Evolutionary conservation across 768 basidiomycete species (phyloP).

Genomic region (Tulasnella sp.): DNA sequence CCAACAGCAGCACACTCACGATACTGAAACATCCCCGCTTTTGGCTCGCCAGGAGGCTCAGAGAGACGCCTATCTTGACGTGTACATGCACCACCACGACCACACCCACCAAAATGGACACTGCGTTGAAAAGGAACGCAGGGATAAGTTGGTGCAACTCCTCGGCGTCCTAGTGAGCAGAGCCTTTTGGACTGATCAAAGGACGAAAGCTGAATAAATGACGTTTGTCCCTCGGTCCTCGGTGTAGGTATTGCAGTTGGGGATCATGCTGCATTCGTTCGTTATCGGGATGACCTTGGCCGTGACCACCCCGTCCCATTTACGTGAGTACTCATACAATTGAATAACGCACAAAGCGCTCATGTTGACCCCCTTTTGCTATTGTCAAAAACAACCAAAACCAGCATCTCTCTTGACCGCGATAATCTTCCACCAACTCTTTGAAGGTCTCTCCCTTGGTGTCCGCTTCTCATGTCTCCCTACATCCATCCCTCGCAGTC

Average conservation of each 20-base stretch:
- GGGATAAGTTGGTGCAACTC: slow-evolving; percentile 35
- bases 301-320: slow-evolving; percentile 57
- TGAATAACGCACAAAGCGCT: no score
- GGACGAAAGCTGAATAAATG: no score
- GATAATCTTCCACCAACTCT: slow-evolving; percentile 72
- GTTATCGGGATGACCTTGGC: slow-evolving; percentile 71
- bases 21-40: not conserved
- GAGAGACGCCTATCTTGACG: slow-evolving; percentile 15
- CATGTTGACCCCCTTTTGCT: slow-evolving; percentile 1
- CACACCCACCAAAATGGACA: slow-evolving; percentile 12
- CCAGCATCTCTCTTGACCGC: slow-evolving; percentile 63
- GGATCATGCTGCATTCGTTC: slow-evolving; percentile 78
- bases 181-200: no score
- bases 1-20: not conserved
- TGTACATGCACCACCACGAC: slow-evolving; percentile 17
- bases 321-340: slow-evolving; percentile 39
- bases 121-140: slow-evolving; percentile 9
- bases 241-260: slow-evolving; percentile 65
- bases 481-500: slow-evolving; percentile 20
- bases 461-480: slow-evolving; percentile 67
- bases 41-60: not conserved
- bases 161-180: slow-evolving; percentile 58
- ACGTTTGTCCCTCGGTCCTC: not conserved
- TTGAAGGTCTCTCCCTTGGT: slow-evolving; percentile 74
- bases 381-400: not conserved